Base-by-base conservation (phyloP, 2,329 filamentous ascomycete genomes). In the Graphiopsis chlorocephala region DNA sequence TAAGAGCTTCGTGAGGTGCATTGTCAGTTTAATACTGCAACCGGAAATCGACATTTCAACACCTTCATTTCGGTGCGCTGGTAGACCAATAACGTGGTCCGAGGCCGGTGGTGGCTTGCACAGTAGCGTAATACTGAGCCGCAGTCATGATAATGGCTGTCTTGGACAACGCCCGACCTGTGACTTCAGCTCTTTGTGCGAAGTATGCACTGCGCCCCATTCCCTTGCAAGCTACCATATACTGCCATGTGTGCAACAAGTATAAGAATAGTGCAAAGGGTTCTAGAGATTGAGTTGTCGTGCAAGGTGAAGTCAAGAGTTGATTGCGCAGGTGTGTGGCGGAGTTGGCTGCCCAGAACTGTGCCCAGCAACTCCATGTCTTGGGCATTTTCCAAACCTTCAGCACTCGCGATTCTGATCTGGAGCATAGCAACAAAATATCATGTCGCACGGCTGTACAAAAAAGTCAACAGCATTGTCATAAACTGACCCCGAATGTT, bases 261-360 rank as follows among this genome's bases (percentile, higher is more conserved):
- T 56, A 23, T 25, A 56, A 56, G 26, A 20, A 56, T 56, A 56
- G 53, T 35, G 28, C 31, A 38, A 35, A 14, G 25, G n/a, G 3
- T 28, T 29, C 6, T 29, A 4, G 20, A 25, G 15, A 12, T 14
- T n/a, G 10, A 12, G 5, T 26, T 35, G 5, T 20, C 14, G 47
- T 60, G 57, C 38, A 48, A 60, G 25, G 26, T 60, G 26, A 60
- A 48, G 57, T 47, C 42, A 59, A 56, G 45, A 57, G 31, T 52
- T 50, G 66, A 60, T 28, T 58, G 53, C 61, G 62, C 78, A 67
- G 3, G 76, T 45, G 38, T 45, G 38, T 79, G 2, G 75, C 72
- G 0, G 70, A 69, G 76, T 45, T 76, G 78, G 65, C 77, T 78
- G 66, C 73, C 72, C 38, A 66, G 47, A 17, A 67, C 70, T 1